phyloP scores from a whole-genome alignment of 345 rosid genomes.

The Litchi chinensis region DNA sequence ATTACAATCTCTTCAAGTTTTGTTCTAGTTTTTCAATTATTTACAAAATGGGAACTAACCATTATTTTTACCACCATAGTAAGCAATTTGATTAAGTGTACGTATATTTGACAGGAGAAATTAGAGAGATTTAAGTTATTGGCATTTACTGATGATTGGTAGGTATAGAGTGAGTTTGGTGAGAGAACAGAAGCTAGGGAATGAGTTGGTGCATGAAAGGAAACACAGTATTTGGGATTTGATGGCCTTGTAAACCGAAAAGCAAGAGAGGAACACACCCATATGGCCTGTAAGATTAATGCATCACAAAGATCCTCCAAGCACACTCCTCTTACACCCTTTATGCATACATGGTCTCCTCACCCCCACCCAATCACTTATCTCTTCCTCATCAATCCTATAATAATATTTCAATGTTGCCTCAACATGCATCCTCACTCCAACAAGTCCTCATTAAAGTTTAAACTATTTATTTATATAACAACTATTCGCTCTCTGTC shows the following conservation, averaged over 20 bases:
- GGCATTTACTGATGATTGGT: conserved; percentile 17
- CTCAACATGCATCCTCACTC: too few species aligned
- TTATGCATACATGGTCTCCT: background rate
- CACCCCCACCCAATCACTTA: background rate
- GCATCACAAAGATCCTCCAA: conserved; percentile 19
- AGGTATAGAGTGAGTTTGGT: conserved; percentile 4
- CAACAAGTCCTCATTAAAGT: background rate
- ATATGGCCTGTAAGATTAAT: conserved; percentile 1
- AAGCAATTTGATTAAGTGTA: background rate
- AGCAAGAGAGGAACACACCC: conserved; percentile 9
- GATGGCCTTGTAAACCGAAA: conserved; percentile 12
- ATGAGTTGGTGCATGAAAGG: conserved; percentile 8
- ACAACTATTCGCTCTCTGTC: too few species aligned
- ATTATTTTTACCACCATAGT: too few species aligned
- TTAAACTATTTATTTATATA: too few species aligned
- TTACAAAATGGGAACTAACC: too few species aligned
- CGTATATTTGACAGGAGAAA: background rate
- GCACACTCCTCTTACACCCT: background rate
- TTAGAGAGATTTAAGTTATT: background rate
- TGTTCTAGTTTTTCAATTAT: too few species aligned
- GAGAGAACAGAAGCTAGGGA: conserved; percentile 11
- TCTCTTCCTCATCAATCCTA: conserved; percentile 17
- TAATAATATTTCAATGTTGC: background rate
- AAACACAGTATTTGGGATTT: conserved; percentile 2
- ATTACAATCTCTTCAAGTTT: too few species aligned